phyloP scores from a whole-genome alignment of 495 filamentous ascomycete genomes.

The Trichoderma gamsii region DNA sequence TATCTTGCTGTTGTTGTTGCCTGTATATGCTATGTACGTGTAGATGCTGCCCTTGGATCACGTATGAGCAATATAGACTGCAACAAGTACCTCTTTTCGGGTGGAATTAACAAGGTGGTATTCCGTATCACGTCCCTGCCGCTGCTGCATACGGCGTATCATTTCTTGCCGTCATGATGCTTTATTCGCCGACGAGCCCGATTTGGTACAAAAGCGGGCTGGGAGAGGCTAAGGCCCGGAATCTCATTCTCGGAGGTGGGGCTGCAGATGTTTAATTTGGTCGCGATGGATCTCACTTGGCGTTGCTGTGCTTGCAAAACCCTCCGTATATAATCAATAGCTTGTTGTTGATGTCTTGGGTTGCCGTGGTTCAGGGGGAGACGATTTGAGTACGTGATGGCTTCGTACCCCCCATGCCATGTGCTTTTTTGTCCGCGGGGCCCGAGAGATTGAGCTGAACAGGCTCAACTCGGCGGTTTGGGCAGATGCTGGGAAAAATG shows the following conservation, averaged over 20 bases:
- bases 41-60: neutral
- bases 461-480: neutral
- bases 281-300: neutral
- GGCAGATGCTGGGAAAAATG: neutral
- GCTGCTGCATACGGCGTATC: neutral
- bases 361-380: neutral
- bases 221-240: conserved; percentile 11
- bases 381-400: neutral
- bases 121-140: neutral
- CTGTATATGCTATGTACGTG: neutral
- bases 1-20: neutral
- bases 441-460: neutral
- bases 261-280: conserved; percentile 8
- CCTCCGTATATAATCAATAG: neutral
- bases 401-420: too few relatives aligned
- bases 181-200: neutral
- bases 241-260: conserved; percentile 11
- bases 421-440: neutral
- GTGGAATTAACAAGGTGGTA: too few relatives aligned
- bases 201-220: neutral
- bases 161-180: neutral
- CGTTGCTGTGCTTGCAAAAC: neutral
- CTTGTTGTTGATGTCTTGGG: neutral
- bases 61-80: too few relatives aligned
- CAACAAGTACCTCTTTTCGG: neutral